Percentiles rank a stretch among this genome's conserved stretches.
Evolutionary conservation across 2,329 filamentous ascomycete genomes (phyloP).

Genomic region (Trichoderma koningii): DNA sequence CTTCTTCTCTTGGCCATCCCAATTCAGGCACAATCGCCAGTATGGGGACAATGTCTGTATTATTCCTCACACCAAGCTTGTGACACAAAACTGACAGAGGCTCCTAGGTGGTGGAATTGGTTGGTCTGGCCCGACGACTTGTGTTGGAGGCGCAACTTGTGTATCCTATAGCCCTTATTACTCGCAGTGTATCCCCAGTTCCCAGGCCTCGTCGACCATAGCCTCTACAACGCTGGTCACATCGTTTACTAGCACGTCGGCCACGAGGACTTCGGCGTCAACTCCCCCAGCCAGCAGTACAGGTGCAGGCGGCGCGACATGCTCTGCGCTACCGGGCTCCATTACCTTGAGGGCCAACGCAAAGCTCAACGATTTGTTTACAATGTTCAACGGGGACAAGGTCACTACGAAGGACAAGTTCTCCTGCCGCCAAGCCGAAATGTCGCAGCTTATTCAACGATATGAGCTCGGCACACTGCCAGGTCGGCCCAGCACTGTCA

Average conservation of each 20-base stretch:
- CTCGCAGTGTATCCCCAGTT: slow-evolving; percentile 10
- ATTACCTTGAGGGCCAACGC: slow-evolving; percentile 6
- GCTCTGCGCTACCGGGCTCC: slow-evolving; percentile 6
- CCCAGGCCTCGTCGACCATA: not conserved
- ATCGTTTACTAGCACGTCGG: not conserved
- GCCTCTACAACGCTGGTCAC: slow-evolving; percentile 1
- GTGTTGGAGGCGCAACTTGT: slow-evolving; percentile 9
- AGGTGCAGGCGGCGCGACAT: not conserved
- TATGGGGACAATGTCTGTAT: slow-evolving; percentile 13
- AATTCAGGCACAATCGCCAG: not conserved
- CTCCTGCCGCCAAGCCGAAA: slow-evolving; percentile 9
- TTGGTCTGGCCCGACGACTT: slow-evolving; percentile 16
- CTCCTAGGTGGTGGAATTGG: slow-evolving; percentile 6
- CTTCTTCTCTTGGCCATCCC: not conserved
- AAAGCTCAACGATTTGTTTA: slow-evolving; percentile 12
- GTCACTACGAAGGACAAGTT: slow-evolving; percentile 12
- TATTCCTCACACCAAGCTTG: not conserved
- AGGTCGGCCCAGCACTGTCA: not conserved
- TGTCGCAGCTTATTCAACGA: not conserved
- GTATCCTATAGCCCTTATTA: not conserved
- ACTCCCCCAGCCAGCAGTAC: not conserved
- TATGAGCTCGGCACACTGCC: slow-evolving; percentile 20
- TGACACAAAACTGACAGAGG: not conserved
- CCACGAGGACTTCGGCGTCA: not conserved
- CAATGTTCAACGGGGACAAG: slow-evolving; percentile 12